Base-by-base conservation (phyloP, 2,329 filamentous ascomycete species). In the Cytospora schulzeri region DNA sequence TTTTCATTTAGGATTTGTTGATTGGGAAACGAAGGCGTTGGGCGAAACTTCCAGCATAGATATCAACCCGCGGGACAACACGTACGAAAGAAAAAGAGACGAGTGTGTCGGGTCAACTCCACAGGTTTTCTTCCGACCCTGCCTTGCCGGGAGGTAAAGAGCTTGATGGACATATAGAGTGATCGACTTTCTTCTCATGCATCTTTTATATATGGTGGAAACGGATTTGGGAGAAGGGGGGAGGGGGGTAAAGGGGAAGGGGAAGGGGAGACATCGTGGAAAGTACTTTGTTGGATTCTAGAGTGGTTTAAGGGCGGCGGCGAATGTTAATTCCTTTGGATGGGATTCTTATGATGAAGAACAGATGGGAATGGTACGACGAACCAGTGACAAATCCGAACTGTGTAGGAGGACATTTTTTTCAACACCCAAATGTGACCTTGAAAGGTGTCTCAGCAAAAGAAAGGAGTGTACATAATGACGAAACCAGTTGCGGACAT, bases 381-480 rank as follows among this genome's bases (percentile, higher is more conserved):
- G 41, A 35, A 48, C 45, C 57, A 60, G 52, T 48, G 45, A 48
- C 45, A 38, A n/a, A 28, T 55, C 60, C 55, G 55, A 65, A 45
- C 31, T 38, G 57, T 60, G 54, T 45, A 45, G 60, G 57, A 64
- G 57, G 56, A 26, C 28, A 33, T 55, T 52, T 35, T 35, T 41
- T n/a, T n/a, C n/a, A n/a, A n/a, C 35, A 38, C 24, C 28, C 17
- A 33, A n/a, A 50, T 41, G 19, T 58, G 60, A 55, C 57, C 38
- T 41, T 55, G 45, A 38, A 35, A 24, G 60, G 56, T 64, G 50
- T 56, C 63, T 60, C 57, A 55, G 52, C 45, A 59, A 62, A 31
- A 59, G 57, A 31, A 35, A 35, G 33, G 58, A 57, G 63, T 66
- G 60, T 66, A 66, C 52, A 66, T 64, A 60, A 64, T 61, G 61